Base-by-base conservation (phyloP, 768 basidiomycete genomes). In the Hygrophorus russula region DNA sequence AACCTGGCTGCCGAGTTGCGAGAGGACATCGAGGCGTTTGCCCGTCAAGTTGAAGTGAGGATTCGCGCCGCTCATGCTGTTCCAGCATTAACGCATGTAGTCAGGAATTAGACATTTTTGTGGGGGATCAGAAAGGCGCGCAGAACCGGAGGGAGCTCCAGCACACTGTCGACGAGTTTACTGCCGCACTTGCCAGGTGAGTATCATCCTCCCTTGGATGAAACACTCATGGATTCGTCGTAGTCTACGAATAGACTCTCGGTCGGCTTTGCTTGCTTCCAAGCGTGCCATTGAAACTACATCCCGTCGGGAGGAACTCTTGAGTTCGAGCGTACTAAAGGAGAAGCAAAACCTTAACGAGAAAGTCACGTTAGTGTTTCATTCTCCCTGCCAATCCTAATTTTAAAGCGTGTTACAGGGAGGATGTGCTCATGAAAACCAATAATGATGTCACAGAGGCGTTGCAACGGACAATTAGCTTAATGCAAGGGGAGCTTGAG, bases 401-500 rank as follows among this genome's bases (percentile, higher is more conserved):
- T 27, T 13, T 11, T 33, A 34, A 17, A 10, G 24, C 42, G 28
- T 15, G 38, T 39, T 31, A 46, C 27, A 84, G 82, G 6, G 90
- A 91, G 49, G 92, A 96, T 51, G 72, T 73, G 0, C 71, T 99
- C 10, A 91, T 92, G 82, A 79, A 79, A 49, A 80, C 89, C n/a
- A 89, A 81, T 44, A 74, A 84, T 48, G 76, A 92, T 48, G 88
- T 99, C 8, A 97, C 93, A 1, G 82, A 86, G 15, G 78, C 88
- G 3, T 67, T 98, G 7, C 78, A 87, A 37, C 75, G 92, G 29
- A 97, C 93, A 3, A 73, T 90, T 30, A 70, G 66, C 10, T 64
- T 90, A 3, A 89, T 99, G 88, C 89, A 94, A 62, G 77, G 75
- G 32, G 96, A 98, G 55, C 78, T 99, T 2, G 88, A 97, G 54